Conservation (phyloP, 202 grass and related monocot species). For the Setaria italica region DNA sequence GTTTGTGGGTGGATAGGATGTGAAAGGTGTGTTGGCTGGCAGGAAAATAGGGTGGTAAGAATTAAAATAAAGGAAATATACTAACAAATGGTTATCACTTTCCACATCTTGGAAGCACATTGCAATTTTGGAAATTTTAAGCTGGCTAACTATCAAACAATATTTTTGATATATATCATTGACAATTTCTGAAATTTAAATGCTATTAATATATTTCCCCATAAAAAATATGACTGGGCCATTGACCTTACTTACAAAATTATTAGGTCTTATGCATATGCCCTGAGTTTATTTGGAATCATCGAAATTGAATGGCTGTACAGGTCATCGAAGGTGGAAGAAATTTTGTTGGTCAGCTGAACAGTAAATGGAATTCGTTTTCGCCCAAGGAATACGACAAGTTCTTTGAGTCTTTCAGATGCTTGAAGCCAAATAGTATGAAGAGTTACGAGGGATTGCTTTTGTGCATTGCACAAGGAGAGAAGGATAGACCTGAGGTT, state of each 20-base stretch:
- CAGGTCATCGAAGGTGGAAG: slow-evolving; percentile 62
- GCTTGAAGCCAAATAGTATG: slow-evolving; percentile 40
- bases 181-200: not conserved
- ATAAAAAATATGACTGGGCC: too few species aligned
- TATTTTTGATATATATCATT: not conserved
- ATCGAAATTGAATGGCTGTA: slow-evolving; percentile 1
- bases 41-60: not conserved
- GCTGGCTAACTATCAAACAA: not conserved
- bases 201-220: too few species aligned
- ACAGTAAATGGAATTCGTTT: slow-evolving; percentile 64
- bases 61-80: not conserved
- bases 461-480: slow-evolving; percentile 66
- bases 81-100: not conserved
- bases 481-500: slow-evolving; percentile 60
- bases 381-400: slow-evolving; percentile 45
- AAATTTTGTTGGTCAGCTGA: slow-evolving; percentile 70
- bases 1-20: not conserved
- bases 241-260: too few species aligned
- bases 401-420: slow-evolving; percentile 25
- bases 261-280: too few species aligned
- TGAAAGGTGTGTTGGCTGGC: slow-evolving; percentile 4
- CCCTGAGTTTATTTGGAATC: too few species aligned
- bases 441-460: slow-evolving; percentile 57
- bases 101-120: slow-evolving; percentile 16
- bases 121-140: slow-evolving; percentile 10